phyloP scores from a whole-genome alignment of 805 yeast species.

The Candida tibetensis region DNA sequence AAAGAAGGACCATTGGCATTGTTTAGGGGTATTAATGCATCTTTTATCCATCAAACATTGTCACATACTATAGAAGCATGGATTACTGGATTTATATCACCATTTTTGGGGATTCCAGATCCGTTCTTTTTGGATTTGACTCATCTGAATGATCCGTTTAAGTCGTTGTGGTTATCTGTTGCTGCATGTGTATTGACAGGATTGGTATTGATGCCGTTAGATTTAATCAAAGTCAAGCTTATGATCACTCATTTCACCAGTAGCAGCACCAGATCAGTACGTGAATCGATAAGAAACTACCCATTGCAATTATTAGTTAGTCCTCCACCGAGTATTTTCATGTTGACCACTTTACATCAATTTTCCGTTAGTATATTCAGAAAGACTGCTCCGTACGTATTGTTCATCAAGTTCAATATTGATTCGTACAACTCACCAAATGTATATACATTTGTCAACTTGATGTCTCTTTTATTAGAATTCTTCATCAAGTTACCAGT shows the following conservation, averaged over 20 bases:
- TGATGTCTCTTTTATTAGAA: conserved; percentile 63
- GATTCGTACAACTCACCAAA: conserved; percentile 65
- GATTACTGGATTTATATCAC: conserved; percentile 85
- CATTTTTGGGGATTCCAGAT: conserved; percentile 79
- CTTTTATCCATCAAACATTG: conserved; percentile 74
- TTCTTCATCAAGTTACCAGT: conserved; percentile 78
- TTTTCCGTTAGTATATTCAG: conserved; percentile 58
- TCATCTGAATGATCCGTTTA: conserved; percentile 73
- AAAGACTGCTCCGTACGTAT: conserved; percentile 61
- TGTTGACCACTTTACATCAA: conserved; percentile 58
- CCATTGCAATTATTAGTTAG: conserved; percentile 55
- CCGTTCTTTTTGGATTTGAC: conserved; percentile 81
- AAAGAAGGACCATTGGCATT: conserved; percentile 71
- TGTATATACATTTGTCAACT: conserved; percentile 54
- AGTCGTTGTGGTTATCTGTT: conserved; percentile 65
- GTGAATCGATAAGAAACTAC: conserved; percentile 59
- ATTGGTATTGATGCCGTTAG: conserved; percentile 72
- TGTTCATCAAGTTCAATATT: conserved; percentile 59
- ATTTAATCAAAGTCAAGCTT: conserved; percentile 73
- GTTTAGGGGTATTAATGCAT: conserved; percentile 72
- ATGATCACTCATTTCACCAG: conserved; percentile 62
- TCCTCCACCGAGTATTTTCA: conserved; percentile 47
- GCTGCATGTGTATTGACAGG: conserved; percentile 73
- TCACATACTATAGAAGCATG: conserved; percentile 82
- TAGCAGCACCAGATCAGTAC: conserved; percentile 57